Evolutionary conservation across 2,329 filamentous ascomycete species (phyloP).

Genomic region (Botrytis paeoniae): DNA sequence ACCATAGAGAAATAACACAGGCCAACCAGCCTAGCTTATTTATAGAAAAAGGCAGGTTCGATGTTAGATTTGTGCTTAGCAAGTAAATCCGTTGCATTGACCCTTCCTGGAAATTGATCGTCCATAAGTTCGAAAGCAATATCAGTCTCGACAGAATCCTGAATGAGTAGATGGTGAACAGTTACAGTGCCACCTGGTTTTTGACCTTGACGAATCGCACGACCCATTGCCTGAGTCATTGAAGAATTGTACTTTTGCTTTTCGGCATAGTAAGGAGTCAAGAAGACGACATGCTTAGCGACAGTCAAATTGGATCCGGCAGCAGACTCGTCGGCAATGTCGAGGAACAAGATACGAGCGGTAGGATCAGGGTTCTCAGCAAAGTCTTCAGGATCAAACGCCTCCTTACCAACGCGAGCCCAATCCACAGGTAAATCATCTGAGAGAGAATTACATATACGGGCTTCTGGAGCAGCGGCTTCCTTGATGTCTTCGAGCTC

Average conservation of each 20-base stretch:
- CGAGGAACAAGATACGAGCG: constrained; percentile 51
- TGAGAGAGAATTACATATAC: not conserved
- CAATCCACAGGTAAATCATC: not conserved
- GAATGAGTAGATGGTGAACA: not conserved
- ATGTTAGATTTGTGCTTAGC: not conserved
- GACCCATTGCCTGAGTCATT: constrained; percentile 63
- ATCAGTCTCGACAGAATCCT: constrained; percentile 5
- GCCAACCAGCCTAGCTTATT: not conserved
- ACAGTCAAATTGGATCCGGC: constrained; percentile 61
- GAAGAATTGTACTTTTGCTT: constrained; percentile 48
- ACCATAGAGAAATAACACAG: not conserved
- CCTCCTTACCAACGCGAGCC: not conserved
- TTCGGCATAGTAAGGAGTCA: constrained; percentile 50
- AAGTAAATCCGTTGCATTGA: not conserved
- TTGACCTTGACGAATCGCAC: constrained; percentile 57
- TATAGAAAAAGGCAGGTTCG: not conserved
- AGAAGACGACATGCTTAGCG: constrained; percentile 64
- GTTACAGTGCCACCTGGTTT: not conserved
- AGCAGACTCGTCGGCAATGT: constrained; percentile 54
- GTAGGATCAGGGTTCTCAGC: not conserved
- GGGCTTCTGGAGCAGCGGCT: not conserved
- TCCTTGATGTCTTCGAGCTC: not conserved
- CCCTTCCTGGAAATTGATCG: not conserved
- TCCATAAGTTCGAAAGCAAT: not conserved
- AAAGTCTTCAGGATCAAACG: constrained; percentile 36